phyloP scores from a whole-genome alignment of 306 rosid species.

The Styphnolobium japonicum region DNA sequence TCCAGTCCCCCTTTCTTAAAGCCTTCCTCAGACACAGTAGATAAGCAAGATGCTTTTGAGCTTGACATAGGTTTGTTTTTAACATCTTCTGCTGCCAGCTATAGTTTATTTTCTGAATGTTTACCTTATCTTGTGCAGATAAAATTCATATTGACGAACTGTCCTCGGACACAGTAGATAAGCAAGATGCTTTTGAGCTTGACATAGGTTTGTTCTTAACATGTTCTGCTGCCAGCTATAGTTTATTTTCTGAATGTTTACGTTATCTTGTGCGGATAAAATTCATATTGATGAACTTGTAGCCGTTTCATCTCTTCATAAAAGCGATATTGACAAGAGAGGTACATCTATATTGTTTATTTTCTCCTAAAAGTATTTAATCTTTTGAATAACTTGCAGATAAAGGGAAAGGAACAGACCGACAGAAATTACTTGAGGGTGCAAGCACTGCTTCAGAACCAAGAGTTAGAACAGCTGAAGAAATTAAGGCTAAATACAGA shows the following conservation, averaged over 20 bases:
- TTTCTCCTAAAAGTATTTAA: slow-evolving; percentile 15
- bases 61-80: slow-evolving; percentile 66
- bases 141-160: no score
- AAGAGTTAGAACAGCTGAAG: slow-evolving; percentile 70
- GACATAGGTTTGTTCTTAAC: slow-evolving; percentile 59
- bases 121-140: slow-evolving; percentile 49
- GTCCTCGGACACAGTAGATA: slow-evolving; percentile 35
- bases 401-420: slow-evolving; percentile 54
- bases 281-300: slow-evolving; percentile 59
- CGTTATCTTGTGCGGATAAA: slow-evolving; percentile 56
- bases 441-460: slow-evolving; percentile 48
- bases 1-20: slow-evolving; percentile 85
- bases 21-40: slow-evolving; percentile 39
- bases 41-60: slow-evolving; percentile 40
- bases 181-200: slow-evolving; percentile 42
- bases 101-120: slow-evolving; percentile 23
- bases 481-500: slow-evolving; percentile 86
- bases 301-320: slow-evolving; percentile 32
- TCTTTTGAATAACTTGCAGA: slow-evolving; percentile 41
- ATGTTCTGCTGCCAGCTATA: slow-evolving; percentile 15
- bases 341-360: slow-evolving; percentile 42
- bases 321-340: slow-evolving; percentile 43
- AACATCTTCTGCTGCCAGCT: slow-evolving; percentile 12
- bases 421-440: slow-evolving; percentile 57
- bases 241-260: slow-evolving; percentile 21